Percentiles rank a stretch among this genome's conserved stretches.
phyloP scores from a whole-genome alignment of 208 protist species.

The Dictyostelium gargantuum region DNA sequence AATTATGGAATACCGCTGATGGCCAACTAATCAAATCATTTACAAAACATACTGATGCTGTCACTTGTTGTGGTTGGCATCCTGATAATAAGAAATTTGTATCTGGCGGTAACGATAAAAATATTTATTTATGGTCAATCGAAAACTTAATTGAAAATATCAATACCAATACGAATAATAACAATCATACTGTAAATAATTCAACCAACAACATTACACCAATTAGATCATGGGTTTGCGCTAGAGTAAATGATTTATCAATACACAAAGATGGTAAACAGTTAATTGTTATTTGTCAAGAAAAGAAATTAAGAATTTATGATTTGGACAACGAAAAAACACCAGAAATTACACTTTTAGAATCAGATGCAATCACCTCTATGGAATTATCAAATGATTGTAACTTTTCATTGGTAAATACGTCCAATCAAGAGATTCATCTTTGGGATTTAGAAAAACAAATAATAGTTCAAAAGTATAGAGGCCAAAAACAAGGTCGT shows the following conservation, averaged over 20 bases:
- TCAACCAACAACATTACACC: background rate
- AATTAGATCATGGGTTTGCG: slow-evolving; percentile 11
- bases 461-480: slow-evolving; percentile 74
- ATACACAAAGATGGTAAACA: slow-evolving; percentile 70
- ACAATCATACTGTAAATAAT: background rate
- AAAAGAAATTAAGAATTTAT: slow-evolving; percentile 73
- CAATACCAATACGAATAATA: background rate
- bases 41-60: slow-evolving; percentile 74
- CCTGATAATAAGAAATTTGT: slow-evolving; percentile 78
- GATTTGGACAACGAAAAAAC: background rate
- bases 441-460: slow-evolving; percentile 78
- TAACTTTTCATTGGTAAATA: slow-evolving; percentile 40
- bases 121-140: slow-evolving; percentile 72
- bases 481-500: slow-evolving; percentile 78
- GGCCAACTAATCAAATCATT: slow-evolving; percentile 71
- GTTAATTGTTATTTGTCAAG: slow-evolving; percentile 74
- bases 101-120: slow-evolving; percentile 75
- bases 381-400: slow-evolving; percentile 69
- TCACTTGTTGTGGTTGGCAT: slow-evolving; percentile 80
- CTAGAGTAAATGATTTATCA: slow-evolving; percentile 77
- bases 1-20: slow-evolving; percentile 18
- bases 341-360: background rate
- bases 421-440: slow-evolving; percentile 76
- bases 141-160: background rate
- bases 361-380: slow-evolving; percentile 70